A percentile compares a stretch with the other conserved stretches of the same genome.
phyloP scores from a whole-genome alignment of 768 basidiomycete genomes.

The Podaxis mareebaensis region DNA sequence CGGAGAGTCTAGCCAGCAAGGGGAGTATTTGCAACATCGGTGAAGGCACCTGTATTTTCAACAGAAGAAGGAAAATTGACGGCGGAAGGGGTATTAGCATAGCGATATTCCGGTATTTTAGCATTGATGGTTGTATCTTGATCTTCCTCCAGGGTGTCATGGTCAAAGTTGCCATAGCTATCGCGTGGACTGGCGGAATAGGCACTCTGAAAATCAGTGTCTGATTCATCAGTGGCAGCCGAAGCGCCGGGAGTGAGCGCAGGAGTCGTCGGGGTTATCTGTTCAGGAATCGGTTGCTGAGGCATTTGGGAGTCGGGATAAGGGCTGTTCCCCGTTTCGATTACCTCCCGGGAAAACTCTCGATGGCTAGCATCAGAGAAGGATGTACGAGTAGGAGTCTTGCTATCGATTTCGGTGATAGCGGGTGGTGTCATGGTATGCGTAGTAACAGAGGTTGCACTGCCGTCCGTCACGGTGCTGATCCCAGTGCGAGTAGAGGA shows the following conservation, averaged over 20 bases:
- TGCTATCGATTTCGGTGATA: slow-evolving; percentile 33
- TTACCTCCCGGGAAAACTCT: slow-evolving; percentile 33
- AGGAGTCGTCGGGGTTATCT: slow-evolving; percentile 22
- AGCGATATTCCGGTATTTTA: slow-evolving; percentile 3
- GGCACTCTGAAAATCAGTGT: slow-evolving; percentile 87
- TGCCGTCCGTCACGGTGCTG: slow-evolving; percentile 26
- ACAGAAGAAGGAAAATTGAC: background rate
- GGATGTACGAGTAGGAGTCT: slow-evolving; percentile 42
- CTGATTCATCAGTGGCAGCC: slow-evolving; percentile 68
- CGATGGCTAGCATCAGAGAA: slow-evolving; percentile 38
- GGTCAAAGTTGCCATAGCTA: slow-evolving; percentile 57
- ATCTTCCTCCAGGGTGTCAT: slow-evolving; percentile 9
- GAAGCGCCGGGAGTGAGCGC: slow-evolving; percentile 19
- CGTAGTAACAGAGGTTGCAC: slow-evolving; percentile 15
- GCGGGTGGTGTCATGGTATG: slow-evolving; percentile 20
- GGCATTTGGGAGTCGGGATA: slow-evolving; percentile 31
- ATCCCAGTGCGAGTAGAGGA: slow-evolving; percentile 57
- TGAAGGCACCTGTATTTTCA: background rate
- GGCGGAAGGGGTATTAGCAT: background rate
- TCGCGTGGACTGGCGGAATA: slow-evolving; percentile 75
- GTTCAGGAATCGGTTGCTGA: background rate
- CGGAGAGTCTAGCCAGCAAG: background rate
- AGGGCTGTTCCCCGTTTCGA: slow-evolving; percentile 23
- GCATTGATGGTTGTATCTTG: slow-evolving; percentile 5
- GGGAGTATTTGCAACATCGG: slow-evolving; percentile 9